phyloP scores from a whole-genome alignment of 2,329 filamentous ascomycete species.

The Aureobasidium sp. region DNA sequence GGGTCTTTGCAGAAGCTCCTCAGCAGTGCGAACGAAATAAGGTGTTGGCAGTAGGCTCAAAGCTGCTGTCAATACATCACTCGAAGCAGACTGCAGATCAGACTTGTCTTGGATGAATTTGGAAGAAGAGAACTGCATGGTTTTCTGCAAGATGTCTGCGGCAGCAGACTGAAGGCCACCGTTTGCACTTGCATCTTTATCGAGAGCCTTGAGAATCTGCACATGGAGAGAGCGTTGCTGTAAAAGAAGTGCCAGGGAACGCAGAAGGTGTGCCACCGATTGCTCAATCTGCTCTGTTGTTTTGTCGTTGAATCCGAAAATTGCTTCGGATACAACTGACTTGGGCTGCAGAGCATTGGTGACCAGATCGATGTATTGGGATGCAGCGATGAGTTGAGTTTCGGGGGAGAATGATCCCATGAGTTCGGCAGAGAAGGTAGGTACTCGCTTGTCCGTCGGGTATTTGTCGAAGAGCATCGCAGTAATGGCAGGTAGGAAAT shows the following conservation, averaged over 20 bases:
- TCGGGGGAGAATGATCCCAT: slow-evolving; percentile 63
- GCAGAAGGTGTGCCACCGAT: slow-evolving; percentile 27
- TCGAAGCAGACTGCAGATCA: slow-evolving; percentile 34
- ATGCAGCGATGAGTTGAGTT: slow-evolving; percentile 63
- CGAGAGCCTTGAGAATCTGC: slow-evolving; percentile 11
- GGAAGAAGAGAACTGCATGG: slow-evolving; percentile 12
- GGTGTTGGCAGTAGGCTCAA: slow-evolving; percentile 75
- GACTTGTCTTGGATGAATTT: background rate
- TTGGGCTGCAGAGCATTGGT: slow-evolving; percentile 67
- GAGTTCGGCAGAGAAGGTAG: slow-evolving; percentile 67
- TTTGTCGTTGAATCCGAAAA: slow-evolving; percentile 56
- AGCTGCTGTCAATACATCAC: slow-evolving; percentile 67
- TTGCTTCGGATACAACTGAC: slow-evolving; percentile 59
- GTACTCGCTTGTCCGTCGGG: slow-evolving; percentile 62
- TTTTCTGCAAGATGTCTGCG: slow-evolving; percentile 30
- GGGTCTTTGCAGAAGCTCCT: slow-evolving; percentile 67
- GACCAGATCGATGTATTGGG: slow-evolving; percentile 66
- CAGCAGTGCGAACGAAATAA: slow-evolving; percentile 83
- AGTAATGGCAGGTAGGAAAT: slow-evolving; percentile 80
- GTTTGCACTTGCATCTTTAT: background rate
- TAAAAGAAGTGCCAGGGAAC: slow-evolving; percentile 26
- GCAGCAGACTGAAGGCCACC: slow-evolving; percentile 26
- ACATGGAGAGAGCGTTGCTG: slow-evolving; percentile 10
- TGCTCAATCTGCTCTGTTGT: slow-evolving; percentile 26
- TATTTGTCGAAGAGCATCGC: slow-evolving; percentile 90